Evolutionary conservation across 257 asterid genomes (phyloP), one percentile per base, ranked within the genome.

Genomic region (Gynochthodes officinalis): DNA sequence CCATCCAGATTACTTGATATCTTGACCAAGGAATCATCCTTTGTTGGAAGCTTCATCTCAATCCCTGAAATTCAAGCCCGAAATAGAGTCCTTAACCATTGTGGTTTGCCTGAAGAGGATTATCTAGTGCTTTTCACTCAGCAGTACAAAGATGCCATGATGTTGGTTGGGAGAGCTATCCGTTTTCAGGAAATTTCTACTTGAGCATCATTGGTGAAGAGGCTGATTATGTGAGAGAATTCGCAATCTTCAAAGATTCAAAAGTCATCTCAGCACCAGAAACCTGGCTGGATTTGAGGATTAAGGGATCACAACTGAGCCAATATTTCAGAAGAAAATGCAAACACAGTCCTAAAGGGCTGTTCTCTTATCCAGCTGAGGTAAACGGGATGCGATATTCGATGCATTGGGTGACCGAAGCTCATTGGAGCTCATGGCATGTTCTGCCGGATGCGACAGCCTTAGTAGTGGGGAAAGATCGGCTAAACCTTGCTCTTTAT

Each of bases 381-480:
- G 73, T 76, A 0, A 78, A 78, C 4, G 93, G 87, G 16, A 80
- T 66, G 19, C 80, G 89, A 2, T 80, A 88, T 14, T 86, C 93
- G 7, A 85, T 89, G 97, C 97, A 89, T 62, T 89, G 96, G 97
- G 86, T 91, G 15, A 89, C 96, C 2, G 95, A 89, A 59, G 95
- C 91, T 59, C 96, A 91, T 50, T 53, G 97, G 67, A 91, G 87
- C 63, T 78, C 86, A n/a, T 89, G 95, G 95, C 91, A 89, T 43
- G 93, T 91, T 33, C 86, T 91, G n/a, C 82, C 89, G 0, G 96
- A 91, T 33, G 95, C 91, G 0, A 79, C 88, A 4, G 74, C 80
- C 4, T 62, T 82, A 58, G 93, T 80, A 39, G 72, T 79, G 23
- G 84, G 85, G 4, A 75, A 80, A 27, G 90, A 89, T 23, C 66